phyloP scores from a whole-genome alignment of 352 stramenopile species.

The Pythium chondricola region DNA sequence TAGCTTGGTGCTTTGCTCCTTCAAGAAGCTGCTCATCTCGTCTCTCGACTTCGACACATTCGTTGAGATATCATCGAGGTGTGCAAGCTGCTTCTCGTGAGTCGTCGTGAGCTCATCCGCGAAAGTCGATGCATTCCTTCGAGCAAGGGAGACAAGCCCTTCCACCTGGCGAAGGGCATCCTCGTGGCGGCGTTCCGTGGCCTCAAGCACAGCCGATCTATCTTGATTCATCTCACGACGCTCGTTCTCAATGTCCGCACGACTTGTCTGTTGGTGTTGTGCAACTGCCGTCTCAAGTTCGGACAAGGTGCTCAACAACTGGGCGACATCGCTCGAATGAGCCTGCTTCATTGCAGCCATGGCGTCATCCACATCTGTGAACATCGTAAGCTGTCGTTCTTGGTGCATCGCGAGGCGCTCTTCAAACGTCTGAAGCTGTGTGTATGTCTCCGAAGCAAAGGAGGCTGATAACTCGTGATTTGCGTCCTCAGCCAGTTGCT shows the following conservation, averaged over 20 bases:
- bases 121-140: slow-evolving; percentile 14
- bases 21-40: slow-evolving; percentile 23
- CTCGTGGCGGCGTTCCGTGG: slow-evolving; percentile 1
- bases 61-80: slow-evolving; percentile 12
- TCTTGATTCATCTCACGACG: background rate
- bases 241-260: slow-evolving; percentile 6
- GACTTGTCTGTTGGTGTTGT: slow-evolving; percentile 6
- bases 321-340: slow-evolving; percentile 31
- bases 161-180: slow-evolving; percentile 10
- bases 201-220: too few relatives aligned
- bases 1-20: slow-evolving; percentile 19
- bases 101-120: slow-evolving; percentile 7
- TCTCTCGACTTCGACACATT: slow-evolving; percentile 20
- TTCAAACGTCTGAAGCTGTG: slow-evolving; percentile 42
- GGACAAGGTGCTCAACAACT: slow-evolving; percentile 17
- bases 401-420: slow-evolving; percentile 42
- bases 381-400: slow-evolving; percentile 35
- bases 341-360: slow-evolving; percentile 39
- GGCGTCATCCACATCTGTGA: slow-evolving; percentile 32
- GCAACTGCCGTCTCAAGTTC: slow-evolving; percentile 19
- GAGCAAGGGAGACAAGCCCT: slow-evolving; percentile 12
- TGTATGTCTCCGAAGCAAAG: slow-evolving; percentile 37
- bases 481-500: slow-evolving; percentile 30
- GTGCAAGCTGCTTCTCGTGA: slow-evolving; percentile 11
- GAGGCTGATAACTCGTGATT: slow-evolving; percentile 42